Evolutionary conservation across 1,284 basidiomycete species (phyloP).

Genomic region (Apiotrichum siamense): DNA sequence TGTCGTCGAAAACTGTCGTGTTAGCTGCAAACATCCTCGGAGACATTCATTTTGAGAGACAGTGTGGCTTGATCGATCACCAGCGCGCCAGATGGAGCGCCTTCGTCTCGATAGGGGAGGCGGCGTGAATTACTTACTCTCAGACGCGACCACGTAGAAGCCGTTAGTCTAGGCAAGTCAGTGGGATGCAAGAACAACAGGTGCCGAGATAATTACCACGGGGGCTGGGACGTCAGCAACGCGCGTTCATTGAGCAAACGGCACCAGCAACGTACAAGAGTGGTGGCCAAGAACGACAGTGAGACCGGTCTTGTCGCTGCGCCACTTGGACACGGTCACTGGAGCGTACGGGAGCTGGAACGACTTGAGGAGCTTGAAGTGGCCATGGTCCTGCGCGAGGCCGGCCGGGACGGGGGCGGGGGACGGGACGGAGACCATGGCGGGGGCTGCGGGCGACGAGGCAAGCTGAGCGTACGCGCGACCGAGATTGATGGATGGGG

Average conservation of each 20-base stretch:
- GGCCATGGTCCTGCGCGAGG: constrained; percentile 27
- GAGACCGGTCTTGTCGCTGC: constrained; percentile 47
- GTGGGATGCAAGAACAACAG: background rate
- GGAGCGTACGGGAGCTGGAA: constrained; percentile 45
- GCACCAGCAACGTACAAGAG: constrained; percentile 54
- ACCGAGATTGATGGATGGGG: background rate
- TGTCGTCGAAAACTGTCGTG: constrained; percentile 75
- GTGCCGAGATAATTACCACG: constrained; percentile 21
- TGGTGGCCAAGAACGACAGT: constrained; percentile 58
- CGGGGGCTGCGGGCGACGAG: too few relatives aligned
- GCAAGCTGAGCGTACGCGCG: background rate
- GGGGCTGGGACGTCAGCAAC: constrained; percentile 25
- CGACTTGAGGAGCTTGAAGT: constrained; percentile 41
- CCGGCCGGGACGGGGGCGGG: background rate
- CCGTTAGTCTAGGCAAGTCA: constrained; percentile 65
- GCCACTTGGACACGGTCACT: constrained; percentile 44
- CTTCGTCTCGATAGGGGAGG: background rate
- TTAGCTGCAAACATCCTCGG: background rate
- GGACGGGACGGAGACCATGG: constrained; percentile 1
- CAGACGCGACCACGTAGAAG: constrained; percentile 86
- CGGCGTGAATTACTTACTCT: constrained; percentile 57
- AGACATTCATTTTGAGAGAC: too few relatives aligned
- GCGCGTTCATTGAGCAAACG: background rate
- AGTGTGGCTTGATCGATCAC: too few relatives aligned
- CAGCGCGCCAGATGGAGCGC: background rate